Evolutionary conservation across 2,329 filamentous ascomycete species (phyloP).

Genomic region (Chaetomium strumarium): DNA sequence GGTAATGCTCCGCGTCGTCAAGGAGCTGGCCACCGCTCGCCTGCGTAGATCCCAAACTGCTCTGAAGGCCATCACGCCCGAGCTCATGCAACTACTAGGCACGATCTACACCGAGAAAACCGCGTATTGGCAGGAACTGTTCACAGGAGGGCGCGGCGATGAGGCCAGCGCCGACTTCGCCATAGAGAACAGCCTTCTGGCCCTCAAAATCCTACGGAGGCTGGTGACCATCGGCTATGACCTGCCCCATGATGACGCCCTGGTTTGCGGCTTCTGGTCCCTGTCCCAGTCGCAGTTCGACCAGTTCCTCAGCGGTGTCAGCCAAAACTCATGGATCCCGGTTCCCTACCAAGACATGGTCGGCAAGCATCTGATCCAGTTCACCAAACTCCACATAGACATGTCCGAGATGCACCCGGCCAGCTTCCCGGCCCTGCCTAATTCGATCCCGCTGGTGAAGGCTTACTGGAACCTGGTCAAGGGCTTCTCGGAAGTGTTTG

Average conservation of each 20-base stretch:
- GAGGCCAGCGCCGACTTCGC: constrained; percentile 54
- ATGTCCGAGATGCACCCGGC: constrained; percentile 76
- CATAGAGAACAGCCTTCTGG: constrained; percentile 70
- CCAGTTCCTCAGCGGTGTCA: constrained; percentile 62
- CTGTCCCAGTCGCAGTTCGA: constrained; percentile 71
- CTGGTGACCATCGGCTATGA: constrained; percentile 79
- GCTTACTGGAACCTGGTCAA: constrained; percentile 82
- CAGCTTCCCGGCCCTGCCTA: constrained; percentile 76
- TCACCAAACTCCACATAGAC: constrained; percentile 84
- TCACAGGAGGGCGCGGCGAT: constrained; percentile 52
- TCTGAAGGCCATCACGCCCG: constrained; percentile 71
- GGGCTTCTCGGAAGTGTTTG: constrained; percentile 69
- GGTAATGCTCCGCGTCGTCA: constrained; percentile 78
- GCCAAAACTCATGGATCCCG: constrained; percentile 49
- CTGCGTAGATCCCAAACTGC: constrained; percentile 68
- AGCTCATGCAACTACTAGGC: constrained; percentile 74
- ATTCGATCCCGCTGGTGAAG: constrained; percentile 68
- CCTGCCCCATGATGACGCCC: constrained; percentile 69
- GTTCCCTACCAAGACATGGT: constrained; percentile 54
- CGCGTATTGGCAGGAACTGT: constrained; percentile 58
- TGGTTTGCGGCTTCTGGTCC: constrained; percentile 75
- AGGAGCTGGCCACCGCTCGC: constrained; percentile 79
- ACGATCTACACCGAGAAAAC: constrained; percentile 74
- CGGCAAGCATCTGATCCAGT: constrained; percentile 83
- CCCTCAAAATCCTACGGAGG: constrained; percentile 74